phyloP scores from a whole-genome alignment of 257 asterid species.

The Mentha longifolia region DNA sequence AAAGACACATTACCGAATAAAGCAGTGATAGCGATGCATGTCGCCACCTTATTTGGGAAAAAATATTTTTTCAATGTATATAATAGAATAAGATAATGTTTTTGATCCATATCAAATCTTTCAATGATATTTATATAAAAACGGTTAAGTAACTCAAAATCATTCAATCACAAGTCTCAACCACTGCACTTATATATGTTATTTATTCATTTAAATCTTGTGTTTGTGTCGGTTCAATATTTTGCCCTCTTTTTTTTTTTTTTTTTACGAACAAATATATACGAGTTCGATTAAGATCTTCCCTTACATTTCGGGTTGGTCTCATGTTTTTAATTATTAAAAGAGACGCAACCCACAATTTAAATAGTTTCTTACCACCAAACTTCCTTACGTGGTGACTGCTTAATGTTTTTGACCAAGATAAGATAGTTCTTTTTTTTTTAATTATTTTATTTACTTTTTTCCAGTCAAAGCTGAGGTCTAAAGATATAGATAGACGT shows the following conservation, averaged over 20 bases:
- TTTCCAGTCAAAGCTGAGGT: conserved; percentile 22
- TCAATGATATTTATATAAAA: conserved; percentile 1
- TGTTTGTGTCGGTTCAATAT: neutral
- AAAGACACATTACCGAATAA: conserved; percentile 37
- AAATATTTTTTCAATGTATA: neutral
- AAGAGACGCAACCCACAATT: neutral
- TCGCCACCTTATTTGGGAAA: neutral
- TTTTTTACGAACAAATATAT: too few species aligned
- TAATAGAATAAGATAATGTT: neutral
- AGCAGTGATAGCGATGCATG: conserved; percentile 30
- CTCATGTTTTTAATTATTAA: neutral
- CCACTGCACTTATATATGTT: neutral
- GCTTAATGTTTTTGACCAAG: conserved; percentile 25
- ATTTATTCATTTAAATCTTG: neutral
- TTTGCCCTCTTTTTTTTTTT: too few species aligned
- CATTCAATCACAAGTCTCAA: conserved; percentile 18
- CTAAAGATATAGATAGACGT: conserved; percentile 10
- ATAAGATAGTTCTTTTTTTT: conserved; percentile 2
- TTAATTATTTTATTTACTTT: neutral
- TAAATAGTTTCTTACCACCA: neutral
- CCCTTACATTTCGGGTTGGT: neutral
- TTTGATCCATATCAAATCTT: neutral
- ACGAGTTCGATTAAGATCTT: too few species aligned
- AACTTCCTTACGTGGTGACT: conserved; percentile 22
- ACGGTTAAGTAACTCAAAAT: conserved; percentile 10